Evolutionary conservation across 2,329 filamentous ascomycete genomes (phyloP).

Genomic region (Diaporthe citriasiana): DNA sequence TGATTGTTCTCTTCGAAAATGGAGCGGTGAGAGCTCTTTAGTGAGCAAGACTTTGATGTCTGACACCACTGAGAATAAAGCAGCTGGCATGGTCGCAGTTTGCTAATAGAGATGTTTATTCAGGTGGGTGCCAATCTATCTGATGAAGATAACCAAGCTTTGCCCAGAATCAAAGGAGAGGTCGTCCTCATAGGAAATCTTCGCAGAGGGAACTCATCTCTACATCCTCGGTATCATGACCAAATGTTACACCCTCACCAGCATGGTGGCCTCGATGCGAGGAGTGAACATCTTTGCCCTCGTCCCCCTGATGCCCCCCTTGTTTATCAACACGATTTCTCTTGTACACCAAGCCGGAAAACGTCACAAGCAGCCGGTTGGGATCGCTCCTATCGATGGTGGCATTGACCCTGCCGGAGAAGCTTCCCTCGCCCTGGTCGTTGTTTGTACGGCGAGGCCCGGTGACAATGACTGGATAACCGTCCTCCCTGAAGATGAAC

Average conservation of each 20-base stretch:
- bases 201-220: neutral
- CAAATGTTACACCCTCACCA: neutral
- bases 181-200: neutral
- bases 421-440: neutral
- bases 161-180: neutral
- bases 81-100: neutral
- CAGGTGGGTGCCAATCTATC: neutral
- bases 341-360: conserved; percentile 28
- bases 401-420: neutral
- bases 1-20: neutral
- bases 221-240: neutral
- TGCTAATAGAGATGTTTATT: neutral
- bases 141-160: neutral
- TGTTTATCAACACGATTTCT: neutral
- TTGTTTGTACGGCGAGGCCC: neutral
- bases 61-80: neutral
- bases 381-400: neutral
- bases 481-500: neutral
- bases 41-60: neutral
- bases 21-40: too few relatives aligned
- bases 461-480: conserved; percentile 5
- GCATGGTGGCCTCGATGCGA: too few relatives aligned
- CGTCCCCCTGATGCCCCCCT: neutral
- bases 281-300: neutral
- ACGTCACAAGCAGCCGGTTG: conserved; percentile 32